Conservation (phyloP, 2,329 filamentous ascomycete species). For the Claviceps digitariae region DNA sequence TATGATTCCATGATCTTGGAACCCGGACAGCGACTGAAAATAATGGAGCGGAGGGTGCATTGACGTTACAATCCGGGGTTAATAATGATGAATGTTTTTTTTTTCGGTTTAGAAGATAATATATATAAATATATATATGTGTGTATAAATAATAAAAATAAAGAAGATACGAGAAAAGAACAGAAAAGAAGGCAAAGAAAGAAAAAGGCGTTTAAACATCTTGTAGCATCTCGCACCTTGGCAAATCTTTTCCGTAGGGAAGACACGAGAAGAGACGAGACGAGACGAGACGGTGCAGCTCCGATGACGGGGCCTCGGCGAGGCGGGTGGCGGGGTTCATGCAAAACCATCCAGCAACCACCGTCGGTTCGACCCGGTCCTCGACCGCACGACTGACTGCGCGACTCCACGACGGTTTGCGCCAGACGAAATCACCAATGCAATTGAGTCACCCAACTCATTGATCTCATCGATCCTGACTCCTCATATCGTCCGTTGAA, state of each 20-base stretch:
- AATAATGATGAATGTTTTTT: background rate
- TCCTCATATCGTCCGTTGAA: background rate
- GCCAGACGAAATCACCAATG: background rate
- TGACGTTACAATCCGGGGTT: background rate
- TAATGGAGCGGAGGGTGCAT: background rate
- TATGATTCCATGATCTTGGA: background rate
- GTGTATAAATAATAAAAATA: no score
- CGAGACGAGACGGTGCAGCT: background rate
- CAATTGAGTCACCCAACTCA: background rate
- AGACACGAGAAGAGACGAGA: no score
- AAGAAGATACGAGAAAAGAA: no score
- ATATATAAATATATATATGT: no score
- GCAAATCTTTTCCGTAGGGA: background rate
- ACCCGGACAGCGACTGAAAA: background rate
- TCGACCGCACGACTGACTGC: no score
- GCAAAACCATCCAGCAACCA: no score
- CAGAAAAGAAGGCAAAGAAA: no score
- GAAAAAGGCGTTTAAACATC: no score
- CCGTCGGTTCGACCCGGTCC: no score
- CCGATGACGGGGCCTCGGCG: background rate
- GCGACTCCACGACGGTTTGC: background rate
- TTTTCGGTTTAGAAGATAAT: no score
- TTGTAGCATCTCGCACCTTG: background rate
- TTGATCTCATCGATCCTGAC: background rate
- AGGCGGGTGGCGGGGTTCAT: background rate